phyloP scores from a whole-genome alignment of 2,329 filamentous ascomycete species.

The Sclerotiophoma versabilis region DNA sequence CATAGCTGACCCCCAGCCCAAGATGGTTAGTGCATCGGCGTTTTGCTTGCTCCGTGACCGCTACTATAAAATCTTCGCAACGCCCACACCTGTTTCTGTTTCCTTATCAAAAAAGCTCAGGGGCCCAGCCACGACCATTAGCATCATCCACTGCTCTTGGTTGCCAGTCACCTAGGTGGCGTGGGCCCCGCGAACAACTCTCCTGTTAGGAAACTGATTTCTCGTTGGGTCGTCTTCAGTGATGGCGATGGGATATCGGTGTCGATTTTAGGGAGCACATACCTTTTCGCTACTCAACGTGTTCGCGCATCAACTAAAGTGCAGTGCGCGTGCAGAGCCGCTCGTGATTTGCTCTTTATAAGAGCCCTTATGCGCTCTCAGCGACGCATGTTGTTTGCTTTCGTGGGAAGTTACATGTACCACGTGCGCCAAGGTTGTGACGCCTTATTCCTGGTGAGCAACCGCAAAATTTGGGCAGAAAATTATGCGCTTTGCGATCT shows the following conservation, averaged over 20 bases:
- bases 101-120: slow-evolving; percentile 64
- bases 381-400: no score
- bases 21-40: slow-evolving; percentile 13
- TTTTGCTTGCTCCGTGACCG: slow-evolving; percentile 10
- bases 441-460: no score
- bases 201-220: slow-evolving; percentile 72
- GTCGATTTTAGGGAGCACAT: slow-evolving; percentile 74
- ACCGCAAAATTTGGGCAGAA: no score
- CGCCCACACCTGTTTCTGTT: slow-evolving; percentile 49
- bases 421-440: neutral
- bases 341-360: neutral
- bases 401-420: neutral
- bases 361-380: no score
- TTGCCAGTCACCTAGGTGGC: slow-evolving; percentile 70
- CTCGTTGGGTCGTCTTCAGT: slow-evolving; percentile 72
- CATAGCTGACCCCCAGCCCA: no score
- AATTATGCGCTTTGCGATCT: no score
- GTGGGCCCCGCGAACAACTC: slow-evolving; percentile 69
- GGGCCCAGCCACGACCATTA: slow-evolving; percentile 73
- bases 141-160: slow-evolving; percentile 65
- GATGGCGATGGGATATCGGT: slow-evolving; percentile 74
- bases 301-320: neutral
- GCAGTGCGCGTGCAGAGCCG: no score
- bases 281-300: slow-evolving; percentile 29
- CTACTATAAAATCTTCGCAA: slow-evolving; percentile 13